Conservation (phyloP, 164 flowering plant species). For the Macadamia integrifolia region DNA sequence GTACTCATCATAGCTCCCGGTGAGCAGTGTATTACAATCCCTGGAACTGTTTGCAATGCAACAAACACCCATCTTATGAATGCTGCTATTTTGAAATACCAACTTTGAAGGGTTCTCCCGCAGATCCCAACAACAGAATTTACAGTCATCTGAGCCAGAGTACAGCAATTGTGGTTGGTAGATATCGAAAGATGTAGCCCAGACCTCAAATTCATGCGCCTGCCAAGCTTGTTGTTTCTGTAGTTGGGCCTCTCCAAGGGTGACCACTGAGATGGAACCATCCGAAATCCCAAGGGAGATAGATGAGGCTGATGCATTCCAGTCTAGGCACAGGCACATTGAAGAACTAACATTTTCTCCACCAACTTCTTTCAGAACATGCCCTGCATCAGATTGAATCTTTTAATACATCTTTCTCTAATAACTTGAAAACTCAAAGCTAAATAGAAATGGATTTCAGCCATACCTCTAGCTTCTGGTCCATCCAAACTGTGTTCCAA, state of each 20-base stretch:
- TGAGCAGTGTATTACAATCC: slow-evolving; percentile 51
- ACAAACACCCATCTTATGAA: slow-evolving; percentile 83
- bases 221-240: slow-evolving; percentile 53
- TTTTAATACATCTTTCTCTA: too few relatives aligned
- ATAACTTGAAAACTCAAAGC: not conserved
- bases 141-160: slow-evolving; percentile 93
- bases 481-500: slow-evolving; percentile 28
- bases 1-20: slow-evolving; percentile 88
- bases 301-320: slow-evolving; percentile 68
- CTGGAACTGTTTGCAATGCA: slow-evolving; percentile 59
- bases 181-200: slow-evolving; percentile 74
- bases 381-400: slow-evolving; percentile 27
- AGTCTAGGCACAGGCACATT: slow-evolving; percentile 91
- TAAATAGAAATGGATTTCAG: not conserved
- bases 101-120: slow-evolving; percentile 43
- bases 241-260: slow-evolving; percentile 47
- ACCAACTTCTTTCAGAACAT: slow-evolving; percentile 36
- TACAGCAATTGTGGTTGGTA: slow-evolving; percentile 75
- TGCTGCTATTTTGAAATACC: slow-evolving; percentile 63
- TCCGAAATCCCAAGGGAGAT: slow-evolving; percentile 73
- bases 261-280: slow-evolving; percentile 61
- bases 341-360: slow-evolving; percentile 53
- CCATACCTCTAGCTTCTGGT: slow-evolving; percentile 27
- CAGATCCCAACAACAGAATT: slow-evolving; percentile 82
- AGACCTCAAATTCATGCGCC: slow-evolving; percentile 87